Conservation (phyloP, 2,329 filamentous ascomycete genomes). For the Ophiostoma triangulosporum region DNA sequence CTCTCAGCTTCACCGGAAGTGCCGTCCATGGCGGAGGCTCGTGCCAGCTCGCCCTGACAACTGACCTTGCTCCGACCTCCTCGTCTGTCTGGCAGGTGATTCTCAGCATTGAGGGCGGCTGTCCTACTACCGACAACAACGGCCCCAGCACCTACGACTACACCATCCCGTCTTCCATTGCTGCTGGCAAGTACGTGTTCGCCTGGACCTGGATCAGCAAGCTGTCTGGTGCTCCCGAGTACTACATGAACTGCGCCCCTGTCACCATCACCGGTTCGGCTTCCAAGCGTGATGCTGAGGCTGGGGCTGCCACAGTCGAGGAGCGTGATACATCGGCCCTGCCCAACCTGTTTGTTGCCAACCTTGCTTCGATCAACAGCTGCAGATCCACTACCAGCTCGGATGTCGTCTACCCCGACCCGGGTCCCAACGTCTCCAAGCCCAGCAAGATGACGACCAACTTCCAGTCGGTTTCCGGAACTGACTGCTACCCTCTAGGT, state of each 20-base stretch:
- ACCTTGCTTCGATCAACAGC: slow-evolving; percentile 24
- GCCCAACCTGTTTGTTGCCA: slow-evolving; percentile 46
- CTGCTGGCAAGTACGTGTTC: slow-evolving; percentile 32
- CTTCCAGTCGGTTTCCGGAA: slow-evolving; percentile 10
- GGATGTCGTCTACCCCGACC: slow-evolving; percentile 17
- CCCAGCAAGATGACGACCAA: slow-evolving; percentile 14
- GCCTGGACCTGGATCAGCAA: slow-evolving; percentile 51
- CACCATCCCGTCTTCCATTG: slow-evolving; percentile 17
- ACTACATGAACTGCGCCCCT: slow-evolving; percentile 56
- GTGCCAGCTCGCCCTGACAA: slow-evolving; percentile 20
- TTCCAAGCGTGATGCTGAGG: slow-evolving; percentile 15
- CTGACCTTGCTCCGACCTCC: slow-evolving; percentile 13
- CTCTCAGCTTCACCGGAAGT: slow-evolving; percentile 18
- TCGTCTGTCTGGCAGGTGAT: slow-evolving; percentile 19
- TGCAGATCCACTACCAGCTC: slow-evolving; percentile 15
- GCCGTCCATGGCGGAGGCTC: slow-evolving; percentile 20
- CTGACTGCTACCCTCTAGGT: slow-evolving; percentile 13
- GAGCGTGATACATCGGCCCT: slow-evolving; percentile 19
- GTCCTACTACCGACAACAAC: slow-evolving; percentile 16
- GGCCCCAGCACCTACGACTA: slow-evolving; percentile 17
- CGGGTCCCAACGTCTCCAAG: slow-evolving; percentile 16
- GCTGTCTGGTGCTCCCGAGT: slow-evolving; percentile 43
- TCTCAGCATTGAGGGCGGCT: slow-evolving; percentile 21
- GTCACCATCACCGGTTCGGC: slow-evolving; percentile 31
- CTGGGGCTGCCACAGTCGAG: slow-evolving; percentile 19